Evolutionary conservation across 1,139 yeast species (phyloP), one percentile per base, ranked within the genome.

Genomic region (Sugiyamaella novakii): DNA sequence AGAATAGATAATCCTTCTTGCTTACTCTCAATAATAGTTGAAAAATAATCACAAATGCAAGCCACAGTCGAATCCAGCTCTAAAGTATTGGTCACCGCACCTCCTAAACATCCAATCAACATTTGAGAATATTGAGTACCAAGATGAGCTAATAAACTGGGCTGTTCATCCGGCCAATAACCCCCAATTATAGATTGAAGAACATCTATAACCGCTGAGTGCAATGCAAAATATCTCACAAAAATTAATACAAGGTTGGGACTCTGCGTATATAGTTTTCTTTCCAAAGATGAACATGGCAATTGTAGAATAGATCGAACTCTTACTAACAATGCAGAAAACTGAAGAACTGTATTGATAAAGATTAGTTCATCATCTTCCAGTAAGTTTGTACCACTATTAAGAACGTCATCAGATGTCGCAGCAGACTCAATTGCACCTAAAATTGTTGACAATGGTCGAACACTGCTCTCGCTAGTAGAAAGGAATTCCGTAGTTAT

Each of bases 1-100:
- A 87, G 72, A 44, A 87, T 85, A 0, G 95, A 77, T 25, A 91
- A 69, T 0, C 98, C 98, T 62, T 89, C 95, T 68, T 92, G 97
- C 51, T 83, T 80, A 34, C 59, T 52, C 55, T 78, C 80, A 75
- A 87, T 76, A 4, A 87, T 83, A 0, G 89, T 76, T n/a, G 92
- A 77, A 53, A 91, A 79, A 56, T 88, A 86, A 50, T 78, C 80
- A 59, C 86, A 86, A 15, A 87, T 70, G 4, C 79, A 72, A 21
- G 80, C 77, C 51, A 84, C 77, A 36, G 84, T 70, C 12, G 67
- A 68, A 52, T 77, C 78, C 48, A 79, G 79, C 56, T 81, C 86
- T 54, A 83, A 73, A 1, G 79, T 72, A 57, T 79, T 80, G 28
- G 78, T 77, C 56, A 88, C 71, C 54, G 87, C 91, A 1, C 75